A percentile compares a stretch with the other conserved stretches of the same genome.
These are phyloP conservation scores for Achlya hypogyna DNA, from an alignment of 352 stramenopile genomes.

Conservation along the genomic window DNA sequence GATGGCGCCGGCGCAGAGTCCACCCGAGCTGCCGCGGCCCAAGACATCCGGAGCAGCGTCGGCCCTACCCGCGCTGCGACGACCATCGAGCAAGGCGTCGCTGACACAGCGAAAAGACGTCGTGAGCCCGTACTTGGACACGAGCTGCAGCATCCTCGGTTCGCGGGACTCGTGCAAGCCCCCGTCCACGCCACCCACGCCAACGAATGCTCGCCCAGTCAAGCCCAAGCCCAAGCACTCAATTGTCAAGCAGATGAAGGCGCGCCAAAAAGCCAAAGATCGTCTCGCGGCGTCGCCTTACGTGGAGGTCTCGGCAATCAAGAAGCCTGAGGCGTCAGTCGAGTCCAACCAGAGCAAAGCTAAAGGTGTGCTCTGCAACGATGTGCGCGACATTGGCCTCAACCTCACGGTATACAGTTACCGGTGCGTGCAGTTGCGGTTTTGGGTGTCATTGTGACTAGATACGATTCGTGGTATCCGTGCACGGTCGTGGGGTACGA, in stretches of 20 bases:
- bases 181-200: no score
- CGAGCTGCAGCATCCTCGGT: not conserved
- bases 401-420: conserved; percentile 63
- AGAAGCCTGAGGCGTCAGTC: not conserved
- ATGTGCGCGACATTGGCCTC: conserved; percentile 54
- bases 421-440: conserved; percentile 19
- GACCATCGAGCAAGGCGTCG: not conserved
- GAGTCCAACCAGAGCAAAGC: not conserved
- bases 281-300: conserved; percentile 7
- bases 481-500: conserved; percentile 71
- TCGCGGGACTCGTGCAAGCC: not conserved
- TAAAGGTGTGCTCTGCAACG: conserved; percentile 21
- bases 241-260: conserved; percentile 11
- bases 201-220: not conserved
- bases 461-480: conserved; percentile 76
- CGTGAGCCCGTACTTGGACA: not conserved
- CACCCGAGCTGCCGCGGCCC: conserved; percentile 1
- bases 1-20: conserved; percentile 14
- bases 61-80: not conserved
- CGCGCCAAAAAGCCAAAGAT: conserved; percentile 2
- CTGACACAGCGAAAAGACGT: not conserved
- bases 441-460: conserved; percentile 7
- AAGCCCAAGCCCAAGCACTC: conserved; percentile 8
- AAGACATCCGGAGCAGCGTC: conserved; percentile 20
- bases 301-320: not conserved